These are phyloP conservation scores for Phytophthora podocarpi DNA, from an alignment of 352 stramenopile genomes.

Conservation along the genomic window DNA sequence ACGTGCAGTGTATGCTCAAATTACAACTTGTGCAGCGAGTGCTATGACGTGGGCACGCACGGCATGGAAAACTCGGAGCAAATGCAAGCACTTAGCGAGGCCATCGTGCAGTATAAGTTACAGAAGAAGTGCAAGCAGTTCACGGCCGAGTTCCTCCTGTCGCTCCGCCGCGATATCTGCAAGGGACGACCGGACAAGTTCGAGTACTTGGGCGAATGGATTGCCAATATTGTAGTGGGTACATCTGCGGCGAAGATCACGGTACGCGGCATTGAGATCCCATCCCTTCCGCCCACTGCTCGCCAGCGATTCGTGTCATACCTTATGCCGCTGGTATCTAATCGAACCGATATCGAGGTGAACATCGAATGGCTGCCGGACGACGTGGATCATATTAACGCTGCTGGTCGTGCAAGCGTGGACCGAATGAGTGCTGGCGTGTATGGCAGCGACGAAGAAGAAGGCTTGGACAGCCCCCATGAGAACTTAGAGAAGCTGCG, in stretches of 20 bases:
- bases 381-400: constrained; percentile 45
- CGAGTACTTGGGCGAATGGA: constrained; percentile 82
- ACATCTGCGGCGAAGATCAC: constrained; percentile 74
- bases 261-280: constrained; percentile 82
- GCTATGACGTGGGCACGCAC: constrained; percentile 74
- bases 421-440: constrained; percentile 44
- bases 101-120: constrained; percentile 73
- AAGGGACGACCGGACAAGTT: constrained; percentile 84
- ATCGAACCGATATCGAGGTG: constrained; percentile 83
- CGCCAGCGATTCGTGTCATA: constrained; percentile 78
- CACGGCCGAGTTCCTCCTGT: constrained; percentile 73
- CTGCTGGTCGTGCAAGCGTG: constrained; percentile 36
- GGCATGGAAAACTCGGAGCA: constrained; percentile 76
- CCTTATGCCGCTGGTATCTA: constrained; percentile 82
- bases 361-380: constrained; percentile 85
- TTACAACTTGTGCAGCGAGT: constrained; percentile 73
- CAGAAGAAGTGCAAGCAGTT: constrained; percentile 81
- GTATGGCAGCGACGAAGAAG: constrained; percentile 28
- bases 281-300: constrained; percentile 50
- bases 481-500: constrained; percentile 79
- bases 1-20: constrained; percentile 74
- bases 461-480: constrained; percentile 11
- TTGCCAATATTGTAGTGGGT: constrained; percentile 78
- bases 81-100: constrained; percentile 71
- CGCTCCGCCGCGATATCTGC: constrained; percentile 78